These are phyloP conservation scores for Emmonsia crescens DNA, from an alignment of 2,329 filamentous ascomycete species.

Conservation along the genomic window DNA sequence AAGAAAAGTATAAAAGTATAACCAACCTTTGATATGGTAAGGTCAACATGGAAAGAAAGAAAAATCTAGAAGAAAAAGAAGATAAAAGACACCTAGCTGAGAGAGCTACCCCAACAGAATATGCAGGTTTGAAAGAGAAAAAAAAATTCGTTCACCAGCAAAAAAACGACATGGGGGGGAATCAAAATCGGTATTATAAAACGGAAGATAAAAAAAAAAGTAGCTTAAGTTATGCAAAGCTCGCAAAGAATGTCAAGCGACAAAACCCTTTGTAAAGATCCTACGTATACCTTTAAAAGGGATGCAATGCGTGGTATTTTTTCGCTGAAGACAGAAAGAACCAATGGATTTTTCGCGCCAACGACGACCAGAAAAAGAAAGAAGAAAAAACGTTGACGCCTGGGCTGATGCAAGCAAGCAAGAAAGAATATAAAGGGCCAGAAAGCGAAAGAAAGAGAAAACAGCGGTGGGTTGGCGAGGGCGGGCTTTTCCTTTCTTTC, in stretches of 20 bases:
- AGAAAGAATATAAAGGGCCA: not conserved
- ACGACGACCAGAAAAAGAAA: not conserved
- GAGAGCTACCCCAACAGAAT: not conserved
- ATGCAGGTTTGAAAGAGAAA: not conserved
- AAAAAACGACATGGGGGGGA: not conserved
- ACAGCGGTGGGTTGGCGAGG: no score
- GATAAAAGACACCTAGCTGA: not conserved
- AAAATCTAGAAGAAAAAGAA: not conserved
- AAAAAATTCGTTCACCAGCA: not conserved
- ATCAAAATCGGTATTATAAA: not conserved
- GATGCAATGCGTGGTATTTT: no score
- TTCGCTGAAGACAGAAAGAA: not conserved
- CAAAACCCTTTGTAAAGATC: no score
- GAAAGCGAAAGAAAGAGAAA: not conserved
- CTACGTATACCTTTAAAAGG: no score
- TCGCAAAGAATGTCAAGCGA: no score
- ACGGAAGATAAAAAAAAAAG: not conserved
- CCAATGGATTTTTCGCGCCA: not conserved
- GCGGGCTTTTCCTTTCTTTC: no score
- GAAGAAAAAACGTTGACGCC: not conserved
- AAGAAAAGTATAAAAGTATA: not conserved
- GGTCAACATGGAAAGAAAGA: no score
- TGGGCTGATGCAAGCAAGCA: slow-evolving; percentile 1
- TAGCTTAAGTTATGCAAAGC: not conserved
- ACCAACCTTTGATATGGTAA: not conserved